Evolutionary conservation across 2,329 filamentous ascomycete species (phyloP), one percentile per base, ranked within the genome.

Genomic region (Colletotrichum tropicicola): DNA sequence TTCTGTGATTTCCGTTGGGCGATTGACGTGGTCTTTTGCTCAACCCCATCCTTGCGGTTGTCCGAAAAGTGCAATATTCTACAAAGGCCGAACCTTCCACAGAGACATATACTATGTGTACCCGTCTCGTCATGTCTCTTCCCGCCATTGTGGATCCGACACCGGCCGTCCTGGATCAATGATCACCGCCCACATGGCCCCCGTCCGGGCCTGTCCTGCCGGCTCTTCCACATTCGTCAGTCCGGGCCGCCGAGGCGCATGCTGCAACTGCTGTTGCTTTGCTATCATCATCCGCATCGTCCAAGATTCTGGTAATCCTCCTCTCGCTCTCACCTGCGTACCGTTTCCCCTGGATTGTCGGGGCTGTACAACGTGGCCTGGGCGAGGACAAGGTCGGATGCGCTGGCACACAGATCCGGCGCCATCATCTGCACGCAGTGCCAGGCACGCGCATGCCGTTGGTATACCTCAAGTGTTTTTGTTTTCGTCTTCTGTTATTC

Each of bases 401-500:
- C 32, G 61, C 41, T 64, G 61, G 41, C 61, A 54, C 13, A 54
- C 61, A 43, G 48, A 49, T 54, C 60, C 32, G 39, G 61, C 56
- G 25, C 56, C 56, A 17, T 44, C 23, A 54, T 43, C 47, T 64
- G 56, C 61, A 59, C 15, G 28, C 44, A 9, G 45, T 9, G 32
- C 48, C 56, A 64, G 56, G 48, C 41, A 64, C 48, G 43, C 48
- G 27, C 23, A 47, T 19, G 19, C 6, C 27, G 48, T 54, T 64
- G 56, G 61, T 37, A 54, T 21, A 9, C 13, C 32, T 7, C 19
- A 43, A 28, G 13, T 8, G 35, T 17, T 13, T 49, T 28, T 44
- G 15, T 39, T 21, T 30, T 25, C 25, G 15, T 52, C 21, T 39
- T 19, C 17, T 23, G 13, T 23, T 44, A 23, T 30, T 44, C 27